Evolutionary conservation across 208 protist species (phyloP), one percentile per base, ranked within the genome.

Genomic region (Trypanosoma congolense): DNA sequence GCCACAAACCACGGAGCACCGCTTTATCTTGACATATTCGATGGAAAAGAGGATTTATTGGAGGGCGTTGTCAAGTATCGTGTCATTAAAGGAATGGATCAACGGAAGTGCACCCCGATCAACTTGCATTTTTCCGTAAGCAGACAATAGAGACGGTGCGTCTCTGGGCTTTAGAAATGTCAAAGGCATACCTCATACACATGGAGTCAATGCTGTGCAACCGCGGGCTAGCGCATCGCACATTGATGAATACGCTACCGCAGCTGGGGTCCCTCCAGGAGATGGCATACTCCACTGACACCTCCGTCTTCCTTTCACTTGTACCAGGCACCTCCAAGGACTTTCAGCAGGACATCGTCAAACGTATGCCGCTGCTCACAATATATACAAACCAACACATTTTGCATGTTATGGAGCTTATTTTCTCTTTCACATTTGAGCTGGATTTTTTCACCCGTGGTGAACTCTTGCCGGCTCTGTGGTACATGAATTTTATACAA

Each of bases 201-300:
- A 59, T 89, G 6, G 85, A 93, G 73, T 73, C 73, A 24, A 87
- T 93, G 85, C 71, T 93, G 38, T 93, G 85, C 76, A 93, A 85
- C 57, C 85, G 85, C 50, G 85, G 85, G 18, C 66, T 89, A 22
- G 74, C 82, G 3, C 85, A 93, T 62, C 79, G 77, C 44, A 78
- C 80, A 25, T 62, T 93, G 41, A 84, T 90, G 73, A 90, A 90
- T 55, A 28, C 50, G 33, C 65, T 93, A 56, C 50, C 60, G 0
- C 73, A 78, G 43, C 56, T 90, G 38, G 66, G 65, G 31, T 54
- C 62, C 40, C 68, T 93, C 24, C 80, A 89, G 70, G 77, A 90
- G 62, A 35, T 77, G 49, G 80, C 79, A 4, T 90, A 88, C 75
- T 60, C 60, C 19, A 75, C 74, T 1, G 85, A 93, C 66, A 73